Base-by-base conservation (phyloP, 2,329 filamentous ascomycete genomes). In the Juglanconis juglandina region DNA sequence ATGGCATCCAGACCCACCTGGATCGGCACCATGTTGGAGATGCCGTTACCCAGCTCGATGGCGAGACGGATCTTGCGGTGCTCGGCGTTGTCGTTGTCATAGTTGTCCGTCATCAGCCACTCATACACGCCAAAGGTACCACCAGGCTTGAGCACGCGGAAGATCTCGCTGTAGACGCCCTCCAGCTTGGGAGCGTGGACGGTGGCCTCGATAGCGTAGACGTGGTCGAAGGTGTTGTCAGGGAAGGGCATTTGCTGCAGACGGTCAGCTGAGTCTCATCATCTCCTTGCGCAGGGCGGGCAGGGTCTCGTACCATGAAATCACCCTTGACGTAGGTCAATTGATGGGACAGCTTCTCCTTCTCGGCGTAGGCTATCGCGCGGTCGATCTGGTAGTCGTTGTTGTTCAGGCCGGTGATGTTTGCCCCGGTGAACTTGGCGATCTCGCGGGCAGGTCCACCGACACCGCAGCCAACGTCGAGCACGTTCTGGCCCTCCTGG, bases 321-420 rank as follows among this genome's bases (percentile, higher is more conserved):
- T 98, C 94, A 56, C 93, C 94, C 84, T 98, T 97, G 72, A 92
- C 89, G 70, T 92, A 98, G 65, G 83, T 83, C 67, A 96, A 79
- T 79, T 96, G 92, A 70, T 91, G 76, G 1, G 88, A 83, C 56
- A 98, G 80, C 55, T 88, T 88, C 77, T 96, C 91, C 76, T 92
- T 91, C 64, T 83, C 77, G 3, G 93, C 92, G 72, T 97, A 96
- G 58, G 83, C 81, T 13, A 87, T 92, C n/a, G 93, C 94, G 66
- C 95, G 91, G 73, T 97, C 86, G 67, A 98, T 96, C 80, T 98
- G 95, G 81, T 99, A 99, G 79, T 97, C 92, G 77, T 98, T 98
- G 87, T 97, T 98, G 87, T 98, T 99, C 74, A 98, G 79, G 48
- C 95, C 95, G 32, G 92, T 89, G 65, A 98, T 85, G 69, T 97